These are phyloP conservation scores for Entrophospora sp. DNA, from an alignment of 192 early-diverging fungal species.

Conservation along the genomic window DNA sequence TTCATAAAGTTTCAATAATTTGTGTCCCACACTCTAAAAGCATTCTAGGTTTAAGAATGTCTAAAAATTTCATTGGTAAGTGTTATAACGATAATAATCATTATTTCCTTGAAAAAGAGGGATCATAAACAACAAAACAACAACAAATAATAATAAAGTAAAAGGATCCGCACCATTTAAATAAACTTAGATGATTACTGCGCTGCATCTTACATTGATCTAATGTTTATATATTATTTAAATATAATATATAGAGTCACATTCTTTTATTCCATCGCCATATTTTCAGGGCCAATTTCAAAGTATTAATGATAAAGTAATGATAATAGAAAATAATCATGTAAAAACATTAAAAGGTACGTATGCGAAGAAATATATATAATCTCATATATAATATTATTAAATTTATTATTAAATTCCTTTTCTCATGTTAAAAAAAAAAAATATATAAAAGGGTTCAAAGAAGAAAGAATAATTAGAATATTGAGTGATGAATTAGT, in stretches of 20 bases:
- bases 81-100: too few relatives aligned
- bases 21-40: conserved; percentile 39
- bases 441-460: conserved; percentile 35
- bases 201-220: neutral
- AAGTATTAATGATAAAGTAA: conserved; percentile 36
- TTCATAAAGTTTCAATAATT: conserved; percentile 34
- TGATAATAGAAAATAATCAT: too few relatives aligned
- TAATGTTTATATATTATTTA: neutral
- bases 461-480: conserved; percentile 32
- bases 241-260: conserved; percentile 37
- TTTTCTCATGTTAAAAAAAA: conserved; percentile 17
- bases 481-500: conserved; percentile 40
- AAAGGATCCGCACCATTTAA: neutral
- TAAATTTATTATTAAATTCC: neutral
- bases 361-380: neutral
- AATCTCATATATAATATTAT: neutral
- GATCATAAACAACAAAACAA: too few relatives aligned
- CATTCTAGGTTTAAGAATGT: conserved; percentile 32
- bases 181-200: neutral
- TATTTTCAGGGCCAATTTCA: conserved; percentile 46
- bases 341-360: conserved; percentile 42
- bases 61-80: conserved; percentile 36
- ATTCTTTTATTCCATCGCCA: conserved; percentile 43
- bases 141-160: neutral
- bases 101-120: too few relatives aligned